A percentile compares a stretch with the other conserved stretches of the same genome.
These are phyloP conservation scores for Strobilomyces dryophilus DNA, from an alignment of 768 basidiomycete species.

Conservation along the genomic window DNA sequence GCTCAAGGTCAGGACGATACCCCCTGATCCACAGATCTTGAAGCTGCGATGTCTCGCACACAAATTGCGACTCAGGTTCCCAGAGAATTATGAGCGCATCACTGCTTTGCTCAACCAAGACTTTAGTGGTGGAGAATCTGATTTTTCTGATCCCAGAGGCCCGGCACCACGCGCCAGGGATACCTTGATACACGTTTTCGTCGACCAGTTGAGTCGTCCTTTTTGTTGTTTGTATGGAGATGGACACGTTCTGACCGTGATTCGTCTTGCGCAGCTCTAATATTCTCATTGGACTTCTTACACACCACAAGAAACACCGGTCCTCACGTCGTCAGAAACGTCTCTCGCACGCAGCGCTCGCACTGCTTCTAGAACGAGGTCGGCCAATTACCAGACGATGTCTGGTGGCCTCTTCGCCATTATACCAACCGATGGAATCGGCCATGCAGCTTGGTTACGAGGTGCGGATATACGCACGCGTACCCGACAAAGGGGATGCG, in stretches of 20 bases:
- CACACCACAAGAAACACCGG: constrained; percentile 56
- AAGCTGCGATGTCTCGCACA: constrained; percentile 53
- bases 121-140: constrained; percentile 33
- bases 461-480: constrained; percentile 63
- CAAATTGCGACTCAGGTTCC: constrained; percentile 53
- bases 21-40: constrained; percentile 44
- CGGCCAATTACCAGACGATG: constrained; percentile 71
- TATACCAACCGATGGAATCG: constrained; percentile 77
- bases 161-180: constrained; percentile 31
- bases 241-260: constrained; percentile 5
- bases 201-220: constrained; percentile 39
- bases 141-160: constrained; percentile 33
- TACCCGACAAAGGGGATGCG: constrained; percentile 64
- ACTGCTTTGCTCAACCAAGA: constrained; percentile 32
- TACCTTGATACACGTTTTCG: constrained; percentile 37
- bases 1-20: constrained; percentile 37
- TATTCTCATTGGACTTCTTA: constrained; percentile 80
- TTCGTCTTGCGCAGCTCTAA: constrained; percentile 58
- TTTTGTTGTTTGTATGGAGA: background rate
- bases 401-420: constrained; percentile 74
- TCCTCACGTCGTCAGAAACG: constrained; percentile 42
- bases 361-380: constrained; percentile 78
- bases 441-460: constrained; percentile 74
- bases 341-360: constrained; percentile 74
- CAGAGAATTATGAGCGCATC: constrained; percentile 41